A percentile compares a stretch with the other conserved stretches of the same genome.
Evolutionary conservation across 192 early-diverging fungal genomes (phyloP).

Genomic region (Coemansia sp.): DNA sequence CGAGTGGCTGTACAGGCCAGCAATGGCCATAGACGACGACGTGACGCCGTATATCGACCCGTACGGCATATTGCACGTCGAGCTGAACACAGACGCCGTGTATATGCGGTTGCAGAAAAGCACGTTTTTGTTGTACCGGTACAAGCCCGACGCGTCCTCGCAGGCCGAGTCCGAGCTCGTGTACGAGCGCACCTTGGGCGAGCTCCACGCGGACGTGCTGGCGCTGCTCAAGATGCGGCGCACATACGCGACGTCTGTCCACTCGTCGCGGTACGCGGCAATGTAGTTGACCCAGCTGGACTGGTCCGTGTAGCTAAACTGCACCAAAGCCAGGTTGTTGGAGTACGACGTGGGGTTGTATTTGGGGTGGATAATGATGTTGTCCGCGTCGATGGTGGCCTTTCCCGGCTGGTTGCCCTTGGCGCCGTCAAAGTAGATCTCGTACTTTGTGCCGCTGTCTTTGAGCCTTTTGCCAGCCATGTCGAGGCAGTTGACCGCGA

Average conservation of each 20-base stretch:
- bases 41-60: conserved; percentile 21
- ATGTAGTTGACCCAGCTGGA: conserved; percentile 19
- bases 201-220: neutral
- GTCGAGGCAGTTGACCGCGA: conserved; percentile 27
- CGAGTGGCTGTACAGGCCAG: conserved; percentile 22
- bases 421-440: conserved; percentile 18
- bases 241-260: conserved; percentile 15
- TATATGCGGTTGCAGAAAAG: conserved; percentile 12
- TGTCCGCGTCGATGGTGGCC: neutral
- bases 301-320: conserved; percentile 13
- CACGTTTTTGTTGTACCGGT: conserved; percentile 7
- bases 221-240: conserved; percentile 2
- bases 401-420: conserved; percentile 7
- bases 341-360: conserved; percentile 4
- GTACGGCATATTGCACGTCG: conserved; percentile 22
- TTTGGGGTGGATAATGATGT: conserved; percentile 12
- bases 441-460: conserved; percentile 4
- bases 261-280: conserved; percentile 22
- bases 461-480: neutral
- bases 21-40: conserved; percentile 8
- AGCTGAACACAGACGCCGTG: neutral
- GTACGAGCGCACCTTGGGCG: conserved; percentile 3
- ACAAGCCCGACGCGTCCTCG: conserved; percentile 6
- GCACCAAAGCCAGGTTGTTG: conserved; percentile 28
- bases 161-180: neutral